Percentiles rank a stretch among this genome's conserved stretches.
Evolutionary conservation across 225 moss, liverwort and hornwort species (phyloP).

Genomic region (Antitrichia curtipendula): DNA sequence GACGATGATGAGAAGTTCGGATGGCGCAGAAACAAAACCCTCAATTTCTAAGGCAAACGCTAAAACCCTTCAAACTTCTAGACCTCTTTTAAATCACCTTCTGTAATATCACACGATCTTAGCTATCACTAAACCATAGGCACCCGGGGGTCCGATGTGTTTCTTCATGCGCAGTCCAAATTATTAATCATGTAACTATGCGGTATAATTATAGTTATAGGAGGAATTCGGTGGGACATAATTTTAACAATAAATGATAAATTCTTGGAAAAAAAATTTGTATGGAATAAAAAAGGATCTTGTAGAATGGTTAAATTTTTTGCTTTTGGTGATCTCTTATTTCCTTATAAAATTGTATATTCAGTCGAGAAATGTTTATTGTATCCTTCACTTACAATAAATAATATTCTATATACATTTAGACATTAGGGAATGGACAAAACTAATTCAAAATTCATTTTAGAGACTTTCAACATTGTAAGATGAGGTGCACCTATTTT

Average conservation of each 20-base stretch:
- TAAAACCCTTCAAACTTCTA: neutral
- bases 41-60: too few relatives aligned
- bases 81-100: neutral
- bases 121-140: too few relatives aligned
- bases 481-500: neutral
- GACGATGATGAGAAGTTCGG: neutral
- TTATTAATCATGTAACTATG: too few relatives aligned
- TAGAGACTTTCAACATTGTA: neutral
- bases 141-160: too few relatives aligned
- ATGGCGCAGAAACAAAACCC: neutral
- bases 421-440: neutral
- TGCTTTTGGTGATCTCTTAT: neutral
- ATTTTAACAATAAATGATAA: neutral
- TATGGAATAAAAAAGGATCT: neutral
- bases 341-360: neutral
- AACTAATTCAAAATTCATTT: neutral
- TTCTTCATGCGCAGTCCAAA: neutral
- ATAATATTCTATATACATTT: neutral
- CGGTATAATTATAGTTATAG: neutral
- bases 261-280: neutral
- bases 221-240: neutral
- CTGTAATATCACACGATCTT: neutral
- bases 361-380: fast-evolving
- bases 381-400: neutral
- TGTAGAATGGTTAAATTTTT: neutral